Evolutionary conservation across 805 yeast genomes (phyloP), one percentile per base, ranked within the genome.

Genomic region (Saccharomyces mikatae): DNA sequence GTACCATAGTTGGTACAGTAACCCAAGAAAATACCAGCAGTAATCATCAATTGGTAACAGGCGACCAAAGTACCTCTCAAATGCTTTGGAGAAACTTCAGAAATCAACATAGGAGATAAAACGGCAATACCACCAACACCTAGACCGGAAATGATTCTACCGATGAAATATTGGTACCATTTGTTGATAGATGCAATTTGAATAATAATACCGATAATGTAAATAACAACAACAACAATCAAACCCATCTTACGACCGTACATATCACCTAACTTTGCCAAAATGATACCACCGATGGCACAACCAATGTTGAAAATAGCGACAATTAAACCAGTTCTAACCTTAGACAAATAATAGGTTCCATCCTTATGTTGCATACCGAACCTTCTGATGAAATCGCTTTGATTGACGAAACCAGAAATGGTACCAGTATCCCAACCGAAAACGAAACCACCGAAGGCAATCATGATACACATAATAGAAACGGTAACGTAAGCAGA

Each of bases 361-460:
- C 84, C 85, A 47, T 59, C 64, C 5, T 66, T 50, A 50, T 72
- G 58, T 2, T 58, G 24, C 57, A 74, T 70, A 64, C 87, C 89
- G 60, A 83, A 83, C 62, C 83, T 72, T 21, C 59, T 54, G 52
- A 71, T 65, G 69, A 79, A 84, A 58, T 82, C 81, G n/a, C 74
- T 62, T 83, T 84, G 80, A 66, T 80, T 80, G 50, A 83, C 81
- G 62, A 84, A 81, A 60, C 89, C 89, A 46, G 87, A 82, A 69
- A 84, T 80, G 59, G 89, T 83, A 74, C 89, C 90, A 51, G 88
- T 85, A 74, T 84, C 90, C 78, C 84, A 84, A 56, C 90, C 90
- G 64, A 82, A 84, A 47, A 83, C 82, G 63, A 80, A 83, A 51
- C 89, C 89, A 65, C 86, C 85, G 58, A 84, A 83, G 13, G 87